phyloP scores from a whole-genome alignment of 2,329 filamentous ascomycete genomes.

The Ophiostoma quercus region DNA sequence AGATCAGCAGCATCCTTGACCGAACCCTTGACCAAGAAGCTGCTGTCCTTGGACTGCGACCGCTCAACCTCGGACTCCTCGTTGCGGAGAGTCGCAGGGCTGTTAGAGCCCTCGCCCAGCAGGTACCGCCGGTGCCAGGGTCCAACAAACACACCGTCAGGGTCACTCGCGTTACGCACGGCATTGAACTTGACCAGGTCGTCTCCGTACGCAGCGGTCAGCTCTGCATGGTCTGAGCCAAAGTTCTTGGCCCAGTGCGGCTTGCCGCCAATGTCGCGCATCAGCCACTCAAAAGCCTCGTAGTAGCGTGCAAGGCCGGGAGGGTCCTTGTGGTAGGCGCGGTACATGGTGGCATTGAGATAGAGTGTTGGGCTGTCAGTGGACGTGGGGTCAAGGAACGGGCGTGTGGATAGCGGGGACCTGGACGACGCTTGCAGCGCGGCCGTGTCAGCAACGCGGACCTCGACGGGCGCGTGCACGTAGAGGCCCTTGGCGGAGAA shows the following conservation, averaged over 20 bases:
- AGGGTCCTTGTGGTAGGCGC: slow-evolving; percentile 66
- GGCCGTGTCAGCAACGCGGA: slow-evolving; percentile 62
- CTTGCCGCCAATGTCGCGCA: slow-evolving; percentile 67
- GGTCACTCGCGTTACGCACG: slow-evolving; percentile 61
- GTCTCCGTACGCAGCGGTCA: slow-evolving; percentile 57
- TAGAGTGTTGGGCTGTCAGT: slow-evolving; percentile 63
- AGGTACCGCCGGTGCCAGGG: slow-evolving; percentile 79
- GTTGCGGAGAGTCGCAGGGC: slow-evolving; percentile 27
- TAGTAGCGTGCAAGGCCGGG: slow-evolving; percentile 67
- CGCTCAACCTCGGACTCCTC: slow-evolving; percentile 28
- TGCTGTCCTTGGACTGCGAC: slow-evolving; percentile 45
- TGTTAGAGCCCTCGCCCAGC: slow-evolving; percentile 34
- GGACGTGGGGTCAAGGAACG: slow-evolving; percentile 57
- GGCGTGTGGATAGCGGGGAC: slow-evolving; percentile 29
- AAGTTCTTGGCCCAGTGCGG: slow-evolving; percentile 87
- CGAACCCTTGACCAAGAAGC: slow-evolving; percentile 49
- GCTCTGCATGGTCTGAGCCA: slow-evolving; percentile 47
- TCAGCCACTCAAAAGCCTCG: slow-evolving; percentile 74
- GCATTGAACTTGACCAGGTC: slow-evolving; percentile 57
- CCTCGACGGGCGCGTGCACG: slow-evolving; percentile 74
- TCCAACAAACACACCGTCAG: slow-evolving; percentile 75
- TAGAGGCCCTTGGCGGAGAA: slow-evolving; percentile 63
- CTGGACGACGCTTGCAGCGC: slow-evolving; percentile 35
- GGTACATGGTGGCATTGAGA: slow-evolving; percentile 74
- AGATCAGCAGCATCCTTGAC: slow-evolving; percentile 34